Evolutionary conservation across 345 rosid species (phyloP), one percentile per base, ranked within the genome.

Genomic region (Clausena lansium): DNA sequence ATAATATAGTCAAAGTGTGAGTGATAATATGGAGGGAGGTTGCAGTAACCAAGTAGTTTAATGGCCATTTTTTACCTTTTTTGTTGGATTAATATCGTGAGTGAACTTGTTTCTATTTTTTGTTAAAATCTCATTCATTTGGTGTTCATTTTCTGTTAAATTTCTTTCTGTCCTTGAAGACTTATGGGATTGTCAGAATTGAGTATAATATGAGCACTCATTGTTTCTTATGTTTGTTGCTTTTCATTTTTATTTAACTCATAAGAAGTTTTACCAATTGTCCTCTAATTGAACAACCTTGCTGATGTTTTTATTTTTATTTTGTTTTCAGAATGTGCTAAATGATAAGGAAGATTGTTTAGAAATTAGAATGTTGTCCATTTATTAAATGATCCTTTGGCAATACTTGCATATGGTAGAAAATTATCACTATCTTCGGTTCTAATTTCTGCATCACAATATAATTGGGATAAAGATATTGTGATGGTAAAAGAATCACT

Each of bases 1-100:
- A 79, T 13, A 28, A 39, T 59, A 74, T 20, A 58, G 62, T 38
- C 55, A 50, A 47, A 68, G 30, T 39, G 50, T 74, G 32, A 59
- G 36, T 22, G 36, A 45, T 45, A 13, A 13, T 45, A 45, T 13
- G 17, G 5, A 13, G 17, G 50, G 50, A 32, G 33, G 30, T 20
- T 6, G 61, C 62, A 50, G 22, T n/a, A 75, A 22, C 45, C 71
- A 50, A 50, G 25, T 52, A 75, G 71, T 50, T 52, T 50, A 64
- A 41, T 75, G 8, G 71, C 5, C 50, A 11, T 45, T 45, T 45
- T 45, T 41, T 41, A 9, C 22, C 22, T 22, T 45, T 32, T 24
- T 39, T 19, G 22, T 20, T 35, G n/a, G 47, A 9, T 64, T 45
- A 75, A 14, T 47, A 47, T 76, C 57, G 55, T 36, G 36, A 55